Conservation (phyloP, 1,139 yeast species). For the Pichia sp. region DNA sequence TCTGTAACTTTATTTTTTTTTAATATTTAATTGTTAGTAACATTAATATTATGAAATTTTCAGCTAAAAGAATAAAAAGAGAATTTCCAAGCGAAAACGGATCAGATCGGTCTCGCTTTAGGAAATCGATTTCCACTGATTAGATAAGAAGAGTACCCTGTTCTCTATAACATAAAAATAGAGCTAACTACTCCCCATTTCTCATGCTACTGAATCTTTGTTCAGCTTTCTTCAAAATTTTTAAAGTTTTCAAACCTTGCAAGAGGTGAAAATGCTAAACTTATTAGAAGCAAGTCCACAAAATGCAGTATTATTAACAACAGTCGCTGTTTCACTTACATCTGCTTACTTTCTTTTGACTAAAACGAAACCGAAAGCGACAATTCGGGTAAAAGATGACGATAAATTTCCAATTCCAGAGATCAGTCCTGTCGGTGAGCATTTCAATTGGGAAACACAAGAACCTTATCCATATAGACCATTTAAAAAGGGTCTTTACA, state of each 20-base stretch:
- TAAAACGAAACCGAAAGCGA: neutral
- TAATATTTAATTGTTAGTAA: no score
- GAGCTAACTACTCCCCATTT: no score
- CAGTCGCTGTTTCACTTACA: neutral
- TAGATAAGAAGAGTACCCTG: no score
- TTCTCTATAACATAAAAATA: no score
- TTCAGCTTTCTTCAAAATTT: no score
- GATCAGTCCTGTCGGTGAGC: slow-evolving; percentile 29
- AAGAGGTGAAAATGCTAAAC: neutral
- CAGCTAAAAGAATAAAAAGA: no score
- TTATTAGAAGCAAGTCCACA: neutral
- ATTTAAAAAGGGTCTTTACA: slow-evolving; percentile 55
- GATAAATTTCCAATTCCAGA: slow-evolving; percentile 13
- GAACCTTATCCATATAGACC: slow-evolving; percentile 55
- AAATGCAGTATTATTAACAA: neutral
- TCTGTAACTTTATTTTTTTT: neutral
- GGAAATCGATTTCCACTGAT: no score
- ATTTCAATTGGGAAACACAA: slow-evolving; percentile 42
- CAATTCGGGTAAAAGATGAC: neutral
- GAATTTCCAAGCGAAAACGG: no score
- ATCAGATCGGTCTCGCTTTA: no score
- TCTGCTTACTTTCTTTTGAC: neutral
- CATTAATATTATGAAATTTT: no score
- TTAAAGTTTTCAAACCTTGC: no score
- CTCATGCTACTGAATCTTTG: no score